Evolutionary conservation across 2,329 filamentous ascomycete genomes (phyloP).

Genomic region (Knufia petricola): DNA sequence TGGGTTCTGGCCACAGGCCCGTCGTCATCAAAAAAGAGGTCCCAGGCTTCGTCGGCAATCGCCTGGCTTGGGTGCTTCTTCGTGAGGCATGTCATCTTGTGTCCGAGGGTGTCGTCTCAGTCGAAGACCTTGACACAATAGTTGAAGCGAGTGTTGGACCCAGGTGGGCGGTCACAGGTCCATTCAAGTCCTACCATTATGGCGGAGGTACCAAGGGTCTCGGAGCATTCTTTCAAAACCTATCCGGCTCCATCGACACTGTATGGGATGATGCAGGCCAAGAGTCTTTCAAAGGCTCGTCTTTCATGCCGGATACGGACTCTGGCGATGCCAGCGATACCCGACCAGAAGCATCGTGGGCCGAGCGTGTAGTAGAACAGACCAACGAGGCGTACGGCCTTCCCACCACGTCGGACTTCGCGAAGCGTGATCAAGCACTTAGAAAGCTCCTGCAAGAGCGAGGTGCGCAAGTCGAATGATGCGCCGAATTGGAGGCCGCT

Average conservation of each 20-base stretch:
- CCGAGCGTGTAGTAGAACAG: constrained; percentile 13
- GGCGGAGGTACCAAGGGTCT: constrained; percentile 48
- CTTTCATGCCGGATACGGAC: neutral
- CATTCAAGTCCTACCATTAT: constrained; percentile 51
- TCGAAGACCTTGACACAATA: constrained; percentile 45
- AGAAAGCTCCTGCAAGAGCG: neutral
- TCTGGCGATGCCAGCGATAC: neutral
- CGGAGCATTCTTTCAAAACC: constrained; percentile 45
- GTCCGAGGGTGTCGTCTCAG: constrained; percentile 42
- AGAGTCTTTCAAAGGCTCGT: constrained; percentile 18
- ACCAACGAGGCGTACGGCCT: constrained; percentile 15
- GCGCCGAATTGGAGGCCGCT: too few relatives aligned
- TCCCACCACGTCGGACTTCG: constrained; percentile 12
- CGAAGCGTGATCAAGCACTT: constrained; percentile 3
- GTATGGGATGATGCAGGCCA: constrained; percentile 45
- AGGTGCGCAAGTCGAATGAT: neutral
- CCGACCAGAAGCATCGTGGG: constrained; percentile 8
- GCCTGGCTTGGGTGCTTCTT: constrained; percentile 48
- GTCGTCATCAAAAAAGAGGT: constrained; percentile 94
- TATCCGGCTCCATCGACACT: constrained; percentile 45
- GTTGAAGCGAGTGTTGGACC: constrained; percentile 45
- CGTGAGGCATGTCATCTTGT: constrained; percentile 49
- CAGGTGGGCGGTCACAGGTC: constrained; percentile 46
- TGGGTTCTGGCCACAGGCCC: constrained; percentile 92
- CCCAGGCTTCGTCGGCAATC: constrained; percentile 57